Conservation (phyloP, 495 filamentous ascomycete species). For the Aspergillus kassunensis region DNA sequence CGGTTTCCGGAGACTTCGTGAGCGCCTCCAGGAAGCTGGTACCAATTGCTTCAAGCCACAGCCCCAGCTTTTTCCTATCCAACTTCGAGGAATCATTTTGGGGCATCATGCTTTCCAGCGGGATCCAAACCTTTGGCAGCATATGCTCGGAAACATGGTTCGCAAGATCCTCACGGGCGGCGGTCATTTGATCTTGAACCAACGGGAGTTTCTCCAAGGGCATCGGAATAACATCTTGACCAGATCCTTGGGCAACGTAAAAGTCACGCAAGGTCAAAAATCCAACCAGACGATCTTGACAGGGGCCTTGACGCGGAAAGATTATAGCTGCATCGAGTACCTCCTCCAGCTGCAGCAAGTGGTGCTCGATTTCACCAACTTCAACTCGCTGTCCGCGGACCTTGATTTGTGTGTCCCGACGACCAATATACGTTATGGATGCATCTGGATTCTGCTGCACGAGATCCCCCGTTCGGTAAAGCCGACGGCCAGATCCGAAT, state of each 20-base stretch:
- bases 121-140: slow-evolving; percentile 23
- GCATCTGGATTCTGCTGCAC: slow-evolving; percentile 30
- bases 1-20: neutral
- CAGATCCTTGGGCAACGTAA: neutral
- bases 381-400: slow-evolving; percentile 45
- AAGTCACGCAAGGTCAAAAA: slow-evolving; percentile 7
- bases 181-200: neutral
- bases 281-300: slow-evolving; percentile 7
- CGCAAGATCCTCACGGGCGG: neutral
- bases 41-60: slow-evolving; percentile 9
- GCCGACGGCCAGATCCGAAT: slow-evolving; percentile 24
- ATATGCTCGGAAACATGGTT: slow-evolving; percentile 18
- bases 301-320: slow-evolving; percentile 8
- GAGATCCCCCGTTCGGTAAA: slow-evolving; percentile 46
- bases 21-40: neutral
- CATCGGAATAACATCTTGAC: neutral
- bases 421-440: slow-evolving; percentile 37
- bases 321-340: slow-evolving; percentile 14
- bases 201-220: neutral
- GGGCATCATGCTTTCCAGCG: slow-evolving; percentile 24
- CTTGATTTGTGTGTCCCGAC: slow-evolving; percentile 44
- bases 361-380: slow-evolving; percentile 37
- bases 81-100: slow-evolving; percentile 39
- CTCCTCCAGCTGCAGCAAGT: slow-evolving; percentile 4
- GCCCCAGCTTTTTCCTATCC: slow-evolving; percentile 24